Evolutionary conservation across 768 basidiomycete genomes (phyloP), one percentile per base, ranked within the genome.

Genomic region (Auriscalpium microsporum): DNA sequence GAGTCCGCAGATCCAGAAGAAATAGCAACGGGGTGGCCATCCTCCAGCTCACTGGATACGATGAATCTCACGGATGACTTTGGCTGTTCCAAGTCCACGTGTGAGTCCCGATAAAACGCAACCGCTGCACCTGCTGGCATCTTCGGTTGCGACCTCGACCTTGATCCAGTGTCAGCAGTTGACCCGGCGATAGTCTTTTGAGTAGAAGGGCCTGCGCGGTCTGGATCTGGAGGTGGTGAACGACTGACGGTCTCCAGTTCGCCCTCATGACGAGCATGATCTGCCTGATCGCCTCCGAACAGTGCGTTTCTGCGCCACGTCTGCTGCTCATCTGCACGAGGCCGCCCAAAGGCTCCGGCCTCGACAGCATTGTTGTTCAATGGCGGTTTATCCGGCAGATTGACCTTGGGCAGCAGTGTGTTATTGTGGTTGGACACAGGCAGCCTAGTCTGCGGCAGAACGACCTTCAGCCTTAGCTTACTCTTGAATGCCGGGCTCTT

Each of bases 31-130:
- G 50, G 52, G 16, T 50, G 46, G 19, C 56, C 58, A 13, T 62
- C 64, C 44, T 90, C 88, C 52, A 92, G 65, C 68, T 92, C 90
- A 63, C 89, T 91, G 54, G 73, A 79, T 46, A 92, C 86, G 48
- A 83, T 87, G 71, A 93, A 93, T 58, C 79, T 83, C 55, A 90
- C 86, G 10, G 74, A 59, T 14, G 74, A 65, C 53, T 75, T 78
- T 4, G 75, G 61, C 61, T 81, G 78, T 38, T 71, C 70, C 55
- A 69, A 67, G 54, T 82, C 79, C 38, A 81, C 75, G 35, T 76
- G 75, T 8, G 80, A 80, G 64, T 82, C 79, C 40, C 86, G 83
- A 67, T 84, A 84, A 69, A 87, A 87, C 37, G 83, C 87, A 53
- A 90, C 83, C 44, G 76, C 78, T 47, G 84, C 82, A 19, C 86